Evolutionary conservation across 805 yeast species (phyloP).

Genomic region (Hermanozyma aechmeae): DNA sequence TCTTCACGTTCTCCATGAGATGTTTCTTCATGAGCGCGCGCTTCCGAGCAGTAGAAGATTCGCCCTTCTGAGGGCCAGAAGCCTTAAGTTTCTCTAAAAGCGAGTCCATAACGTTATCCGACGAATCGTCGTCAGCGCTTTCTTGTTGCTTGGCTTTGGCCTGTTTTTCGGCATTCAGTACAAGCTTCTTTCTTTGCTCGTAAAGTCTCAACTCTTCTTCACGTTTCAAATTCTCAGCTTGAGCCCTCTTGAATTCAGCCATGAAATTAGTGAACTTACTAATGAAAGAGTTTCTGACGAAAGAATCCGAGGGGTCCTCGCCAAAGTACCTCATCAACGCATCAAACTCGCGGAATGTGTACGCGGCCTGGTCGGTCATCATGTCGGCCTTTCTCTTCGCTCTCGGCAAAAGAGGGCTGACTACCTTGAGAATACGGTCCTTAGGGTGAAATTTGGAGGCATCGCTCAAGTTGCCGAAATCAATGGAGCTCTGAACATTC

Average conservation of each 20-base stretch:
- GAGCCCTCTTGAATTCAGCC: conserved; percentile 53
- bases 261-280: conserved; percentile 52
- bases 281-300: conserved; percentile 51
- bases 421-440: conserved; percentile 49
- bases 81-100: conserved; percentile 80
- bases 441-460: conserved; percentile 53
- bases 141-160: conserved; percentile 13
- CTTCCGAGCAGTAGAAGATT: conserved; percentile 71
- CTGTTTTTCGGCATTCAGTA: conserved; percentile 38
- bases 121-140: conserved; percentile 32
- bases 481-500: conserved; percentile 44
- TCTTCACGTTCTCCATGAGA: conserved; percentile 30
- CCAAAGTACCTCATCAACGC: conserved; percentile 63
- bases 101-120: conserved; percentile 66
- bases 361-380: conserved; percentile 40
- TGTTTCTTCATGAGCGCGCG: conserved; percentile 69
- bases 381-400: conserved; percentile 46
- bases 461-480: conserved; percentile 59
- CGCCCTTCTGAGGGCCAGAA: conserved; percentile 71
- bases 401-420: conserved; percentile 42
- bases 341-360: conserved; percentile 44
- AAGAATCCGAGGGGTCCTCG: conserved; percentile 51
- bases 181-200: conserved; percentile 63
- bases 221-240: conserved; percentile 51
- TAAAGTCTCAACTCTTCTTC: conserved; percentile 65